A percentile compares a stretch with the other conserved stretches of the same genome.
Conservation (phyloP, 2,329 filamentous ascomycete species). For the Curvularia sp. region DNA sequence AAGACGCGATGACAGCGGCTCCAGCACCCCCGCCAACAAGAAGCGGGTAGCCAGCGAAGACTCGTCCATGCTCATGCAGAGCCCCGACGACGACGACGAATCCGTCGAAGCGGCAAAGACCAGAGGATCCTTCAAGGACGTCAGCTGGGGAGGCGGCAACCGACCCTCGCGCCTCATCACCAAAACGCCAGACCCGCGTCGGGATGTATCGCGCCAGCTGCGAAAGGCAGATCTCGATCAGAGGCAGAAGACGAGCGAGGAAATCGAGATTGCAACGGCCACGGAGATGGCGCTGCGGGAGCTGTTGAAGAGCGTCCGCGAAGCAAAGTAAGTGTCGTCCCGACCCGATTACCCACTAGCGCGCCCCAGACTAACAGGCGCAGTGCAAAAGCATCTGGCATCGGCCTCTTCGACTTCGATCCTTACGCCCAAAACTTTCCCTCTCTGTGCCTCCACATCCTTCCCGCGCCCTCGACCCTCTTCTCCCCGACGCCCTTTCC, state of each 20-base stretch:
- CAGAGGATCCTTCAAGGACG: slow-evolving; percentile 60
- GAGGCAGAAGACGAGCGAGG: slow-evolving; percentile 70
- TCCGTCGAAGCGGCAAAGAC: slow-evolving; percentile 43
- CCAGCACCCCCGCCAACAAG: slow-evolving; percentile 32
- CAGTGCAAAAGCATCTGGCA: slow-evolving; percentile 55
- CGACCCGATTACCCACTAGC: background rate
- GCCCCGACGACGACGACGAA: slow-evolving; percentile 27
- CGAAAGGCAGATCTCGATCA: slow-evolving; percentile 68
- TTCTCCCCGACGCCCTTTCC: slow-evolving; percentile 82
- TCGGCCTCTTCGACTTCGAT: slow-evolving; percentile 75
- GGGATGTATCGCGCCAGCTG: slow-evolving; percentile 45
- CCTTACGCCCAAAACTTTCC: slow-evolving; percentile 86
- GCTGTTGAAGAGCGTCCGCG: slow-evolving; percentile 78
- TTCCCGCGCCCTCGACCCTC: slow-evolving; percentile 80
- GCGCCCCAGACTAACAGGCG: background rate
- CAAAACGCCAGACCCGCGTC: slow-evolving; percentile 53
- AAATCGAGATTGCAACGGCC: slow-evolving; percentile 79
- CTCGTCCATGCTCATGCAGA: slow-evolving; percentile 37
- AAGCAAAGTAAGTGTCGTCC: slow-evolving; percentile 70
- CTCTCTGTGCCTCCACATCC: slow-evolving; percentile 79
- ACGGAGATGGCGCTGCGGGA: slow-evolving; percentile 86
- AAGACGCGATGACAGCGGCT: slow-evolving; percentile 59
- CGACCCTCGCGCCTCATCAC: slow-evolving; percentile 60
- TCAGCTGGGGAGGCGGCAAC: slow-evolving; percentile 81
- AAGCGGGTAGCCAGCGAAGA: slow-evolving; percentile 36